Evolutionary conservation across 2,329 filamentous ascomycete genomes (phyloP).

Genomic region (Aspergillus sp.): DNA sequence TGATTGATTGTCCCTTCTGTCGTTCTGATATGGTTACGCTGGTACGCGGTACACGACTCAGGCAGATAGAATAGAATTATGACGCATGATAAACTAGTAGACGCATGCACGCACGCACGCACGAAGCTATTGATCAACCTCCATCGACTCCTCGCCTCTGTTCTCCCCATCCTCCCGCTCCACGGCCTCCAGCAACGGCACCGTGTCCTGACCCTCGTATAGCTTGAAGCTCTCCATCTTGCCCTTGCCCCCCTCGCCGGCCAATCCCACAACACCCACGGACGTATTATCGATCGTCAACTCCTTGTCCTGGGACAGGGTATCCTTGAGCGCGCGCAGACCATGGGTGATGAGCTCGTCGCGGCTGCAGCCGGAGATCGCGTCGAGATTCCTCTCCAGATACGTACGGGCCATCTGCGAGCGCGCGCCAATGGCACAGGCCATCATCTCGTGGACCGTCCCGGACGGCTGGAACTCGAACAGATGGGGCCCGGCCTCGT

Average conservation of each 20-base stretch:
- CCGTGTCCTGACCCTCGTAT: constrained; percentile 80
- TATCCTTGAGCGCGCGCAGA: constrained; percentile 85
- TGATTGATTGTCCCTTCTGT: too few species aligned
- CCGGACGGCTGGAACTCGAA: constrained; percentile 97
- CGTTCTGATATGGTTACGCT: not conserved
- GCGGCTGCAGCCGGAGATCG: constrained; percentile 64
- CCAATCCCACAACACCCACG: constrained; percentile 68
- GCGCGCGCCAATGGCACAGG: constrained; percentile 89
- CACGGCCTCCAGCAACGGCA: constrained; percentile 70
- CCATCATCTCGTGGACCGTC: constrained; percentile 93
- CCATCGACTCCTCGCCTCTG: constrained; percentile 42
- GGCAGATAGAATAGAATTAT: not conserved
- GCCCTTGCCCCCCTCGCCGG: constrained; percentile 43
- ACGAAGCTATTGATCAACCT: constrained; percentile 49
- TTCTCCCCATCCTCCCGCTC: constrained; percentile 39
- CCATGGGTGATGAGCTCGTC: constrained; percentile 90
- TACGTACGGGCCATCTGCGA: constrained; percentile 98
- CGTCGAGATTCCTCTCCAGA: constrained; percentile 80
- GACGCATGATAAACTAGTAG: constrained; percentile 4
- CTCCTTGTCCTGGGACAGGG: constrained; percentile 92
- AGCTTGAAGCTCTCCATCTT: constrained; percentile 74
- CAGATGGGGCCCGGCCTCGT: constrained; percentile 86
- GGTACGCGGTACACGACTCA: not conserved
- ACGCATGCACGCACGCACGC: too few species aligned
- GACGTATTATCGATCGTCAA: constrained; percentile 95